Evolutionary conservation across 106 monocot species (phyloP), one percentile per base, ranked within the genome.

Genomic region (Chionographis japonica): DNA sequence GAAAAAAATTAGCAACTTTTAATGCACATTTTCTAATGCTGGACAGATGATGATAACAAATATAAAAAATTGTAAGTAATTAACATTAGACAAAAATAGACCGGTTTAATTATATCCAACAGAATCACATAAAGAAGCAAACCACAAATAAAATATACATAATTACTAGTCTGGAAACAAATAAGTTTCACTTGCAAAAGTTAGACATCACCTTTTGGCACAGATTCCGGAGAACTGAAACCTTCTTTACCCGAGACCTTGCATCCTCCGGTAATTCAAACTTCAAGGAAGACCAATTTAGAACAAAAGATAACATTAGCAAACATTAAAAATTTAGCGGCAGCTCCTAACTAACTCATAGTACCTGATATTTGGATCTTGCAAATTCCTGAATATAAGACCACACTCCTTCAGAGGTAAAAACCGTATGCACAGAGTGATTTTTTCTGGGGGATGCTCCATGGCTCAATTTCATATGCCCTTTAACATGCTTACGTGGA

Each of bases 341-440:
- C 1, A 64, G 40, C 4, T 0, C 12, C n/a, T 36, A 60, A 53
- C 3, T 42, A 19, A 42, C 19, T 71, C 10, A 20, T 14, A 52
- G 3, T 77, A 98, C 98, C 98, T 90, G 80, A 65, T 98, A 98
- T 83, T 98, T 98, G 10, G 62, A 77, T 79, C 62, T 90, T 50
- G 90, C 80, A 71, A 98, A 88, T 71, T 93, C 93, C 38, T 81
- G 72, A 78, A 98, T 90, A 58, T 56, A 74, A 62, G 75, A 77
- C 98, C 98, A 98, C 40, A 90, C 67, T 36, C 64, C 66, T 67
- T 90, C 87, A 66, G 98, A 88, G 0, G 90, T 85, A 52, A 90
- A 67, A 69, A 62, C 74, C 56, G 65, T 58, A 70, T 90, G 71
- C 40, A 70, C 50, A 20, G 87, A 66, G 41, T 83, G 75, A 54